phyloP scores from a whole-genome alignment of 345 rosid species.

The Citrus hindsii region DNA sequence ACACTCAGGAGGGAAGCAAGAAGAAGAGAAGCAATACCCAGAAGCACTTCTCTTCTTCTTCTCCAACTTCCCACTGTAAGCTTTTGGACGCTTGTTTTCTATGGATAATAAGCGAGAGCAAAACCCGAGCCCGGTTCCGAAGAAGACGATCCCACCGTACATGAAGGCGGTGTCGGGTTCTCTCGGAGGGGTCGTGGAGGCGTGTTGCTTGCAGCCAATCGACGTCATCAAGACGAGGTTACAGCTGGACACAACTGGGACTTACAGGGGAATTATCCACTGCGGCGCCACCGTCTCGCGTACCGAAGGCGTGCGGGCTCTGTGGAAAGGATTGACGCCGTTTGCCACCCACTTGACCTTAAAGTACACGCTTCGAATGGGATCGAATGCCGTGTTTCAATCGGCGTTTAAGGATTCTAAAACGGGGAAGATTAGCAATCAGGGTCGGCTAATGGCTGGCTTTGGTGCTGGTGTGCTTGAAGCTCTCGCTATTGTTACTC shows the following conservation, averaged over 20 bases:
- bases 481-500: conserved; percentile 90
- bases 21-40: neutral
- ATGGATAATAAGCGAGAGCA: neutral
- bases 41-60: conserved; percentile 9
- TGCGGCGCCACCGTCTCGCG: conserved; percentile 67
- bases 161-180: conserved; percentile 94
- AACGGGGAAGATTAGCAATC: conserved; percentile 66
- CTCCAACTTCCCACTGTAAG: neutral
- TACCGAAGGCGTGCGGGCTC: conserved; percentile 80
- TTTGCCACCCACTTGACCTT: conserved; percentile 93
- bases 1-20: neutral
- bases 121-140: neutral
- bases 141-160: conserved; percentile 61
- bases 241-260: conserved; percentile 71
- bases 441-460: conserved; percentile 61
- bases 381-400: conserved; percentile 83
- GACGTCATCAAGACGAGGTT: conserved; percentile 92
- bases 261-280: conserved; percentile 73
- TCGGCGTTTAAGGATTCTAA: conserved; percentile 70
- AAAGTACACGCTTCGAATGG: conserved; percentile 88
- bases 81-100: neutral
- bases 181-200: conserved; percentile 86
- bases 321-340: conserved; percentile 95
- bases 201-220: conserved; percentile 85
- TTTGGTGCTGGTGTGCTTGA: conserved; percentile 97